These are phyloP conservation scores for Haematococcus sp. DNA, from an alignment of 139 green algal genomes.

Conservation along the genomic window DNA sequence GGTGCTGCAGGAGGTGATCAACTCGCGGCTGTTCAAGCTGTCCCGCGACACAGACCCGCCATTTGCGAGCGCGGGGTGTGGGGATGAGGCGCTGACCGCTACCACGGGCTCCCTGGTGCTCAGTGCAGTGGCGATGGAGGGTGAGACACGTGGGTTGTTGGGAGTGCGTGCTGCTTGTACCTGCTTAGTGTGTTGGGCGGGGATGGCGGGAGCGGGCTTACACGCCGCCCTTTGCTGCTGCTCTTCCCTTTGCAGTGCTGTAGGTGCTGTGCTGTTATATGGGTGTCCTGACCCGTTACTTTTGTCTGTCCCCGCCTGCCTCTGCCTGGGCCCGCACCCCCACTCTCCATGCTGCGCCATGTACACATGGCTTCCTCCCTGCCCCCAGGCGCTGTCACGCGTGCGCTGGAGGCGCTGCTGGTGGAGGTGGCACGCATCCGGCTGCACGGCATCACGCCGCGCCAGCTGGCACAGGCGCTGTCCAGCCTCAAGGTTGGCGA, in stretches of 20 bases:
- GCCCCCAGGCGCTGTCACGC: slow-evolving; percentile 14
- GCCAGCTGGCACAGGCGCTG: slow-evolving; percentile 36
- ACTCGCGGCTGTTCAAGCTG: slow-evolving; percentile 76
- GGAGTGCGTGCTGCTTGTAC: neutral
- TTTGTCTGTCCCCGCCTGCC: neutral
- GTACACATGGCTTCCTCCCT: neutral
- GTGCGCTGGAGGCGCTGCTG: slow-evolving; percentile 56
- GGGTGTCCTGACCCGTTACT: no score
- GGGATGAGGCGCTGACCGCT: slow-evolving; percentile 41
- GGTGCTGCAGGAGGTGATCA: slow-evolving; percentile 69
- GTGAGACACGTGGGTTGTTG: neutral
- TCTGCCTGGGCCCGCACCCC: neutral
- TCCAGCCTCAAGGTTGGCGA: slow-evolving; percentile 16
- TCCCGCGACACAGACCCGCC: slow-evolving; percentile 55
- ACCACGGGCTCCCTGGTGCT: slow-evolving; percentile 46
- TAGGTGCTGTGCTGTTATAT: no score
- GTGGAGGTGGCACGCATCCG: slow-evolving; percentile 74
- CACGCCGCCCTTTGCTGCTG: no score
- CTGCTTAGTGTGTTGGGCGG: no score
- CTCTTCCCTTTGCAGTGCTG: no score
- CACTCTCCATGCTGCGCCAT: neutral
- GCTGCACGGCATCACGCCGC: slow-evolving; percentile 62
- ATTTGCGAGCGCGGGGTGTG: slow-evolving; percentile 56
- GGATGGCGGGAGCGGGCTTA: no score
- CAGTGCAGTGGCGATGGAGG: slow-evolving; percentile 27